Conservation (phyloP, 768 basidiomycete species). For the Nidularia sp. region DNA sequence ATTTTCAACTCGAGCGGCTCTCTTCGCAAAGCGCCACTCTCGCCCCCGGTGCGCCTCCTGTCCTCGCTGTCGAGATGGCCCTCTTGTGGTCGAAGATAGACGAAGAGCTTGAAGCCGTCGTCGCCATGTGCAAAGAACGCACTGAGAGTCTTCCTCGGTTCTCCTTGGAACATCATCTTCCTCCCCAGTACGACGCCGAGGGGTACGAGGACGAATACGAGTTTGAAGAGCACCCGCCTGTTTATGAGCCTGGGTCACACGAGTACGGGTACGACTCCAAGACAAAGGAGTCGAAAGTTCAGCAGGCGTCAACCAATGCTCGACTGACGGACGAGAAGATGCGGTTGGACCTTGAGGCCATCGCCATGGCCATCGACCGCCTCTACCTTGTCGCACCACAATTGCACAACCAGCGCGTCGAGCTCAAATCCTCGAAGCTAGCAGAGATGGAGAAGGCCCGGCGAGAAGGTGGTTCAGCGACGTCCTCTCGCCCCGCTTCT, state of each 20-base stretch:
- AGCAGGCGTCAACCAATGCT: conserved; percentile 18
- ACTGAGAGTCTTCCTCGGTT: conserved; percentile 30
- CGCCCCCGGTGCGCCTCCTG: conserved; percentile 36
- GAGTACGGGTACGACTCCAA: conserved; percentile 46
- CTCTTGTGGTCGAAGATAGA: conserved; percentile 77
- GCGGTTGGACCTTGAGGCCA: conserved; percentile 78
- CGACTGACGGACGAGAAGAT: conserved; percentile 66
- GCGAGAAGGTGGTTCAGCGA: conserved; percentile 27
- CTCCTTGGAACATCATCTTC: conserved; percentile 34
- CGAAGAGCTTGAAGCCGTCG: conserved; percentile 65
- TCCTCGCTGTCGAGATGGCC: conserved; percentile 51
- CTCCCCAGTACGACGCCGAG: conserved; percentile 40
- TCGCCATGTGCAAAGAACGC: conserved; percentile 62
- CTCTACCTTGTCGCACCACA: conserved; percentile 85
- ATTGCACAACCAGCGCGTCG: conserved; percentile 89
- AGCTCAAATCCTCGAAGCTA: conserved; percentile 68
- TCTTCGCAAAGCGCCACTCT: conserved; percentile 34
- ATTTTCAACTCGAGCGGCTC: conserved; percentile 56
- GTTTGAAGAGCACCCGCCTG: no score
- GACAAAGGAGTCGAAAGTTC: conserved; percentile 16
- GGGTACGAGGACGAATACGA: conserved; percentile 29
- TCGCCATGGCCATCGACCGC: conserved; percentile 86
- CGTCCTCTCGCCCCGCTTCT: conserved; percentile 7
- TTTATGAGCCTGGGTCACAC: conserved; percentile 54
- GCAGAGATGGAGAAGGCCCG: conserved; percentile 73